A percentile compares a stretch with the other conserved stretches of the same genome.
These are phyloP conservation scores for Withania somnifera DNA, from an alignment of 305 asterid species.

Conservation along the genomic window DNA sequence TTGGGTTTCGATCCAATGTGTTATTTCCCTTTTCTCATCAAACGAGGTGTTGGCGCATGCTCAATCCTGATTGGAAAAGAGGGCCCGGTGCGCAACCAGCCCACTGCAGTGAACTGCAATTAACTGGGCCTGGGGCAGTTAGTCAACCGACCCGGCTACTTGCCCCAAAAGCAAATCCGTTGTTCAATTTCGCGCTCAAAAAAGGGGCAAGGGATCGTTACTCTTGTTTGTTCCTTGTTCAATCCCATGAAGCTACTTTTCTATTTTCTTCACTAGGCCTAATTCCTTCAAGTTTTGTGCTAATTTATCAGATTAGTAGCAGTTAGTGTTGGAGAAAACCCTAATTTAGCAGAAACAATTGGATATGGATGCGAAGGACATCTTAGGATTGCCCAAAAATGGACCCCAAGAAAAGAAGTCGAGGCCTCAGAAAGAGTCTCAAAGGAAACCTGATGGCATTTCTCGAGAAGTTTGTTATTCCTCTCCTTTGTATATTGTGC, in stretches of 20 bases:
- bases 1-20: no score
- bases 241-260: neutral
- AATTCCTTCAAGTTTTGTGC: neutral
- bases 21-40: neutral
- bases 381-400: conserved; percentile 78
- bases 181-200: conserved; percentile 5
- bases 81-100: neutral
- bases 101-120: neutral
- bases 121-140: neutral
- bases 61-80: neutral
- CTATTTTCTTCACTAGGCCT: neutral
- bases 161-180: neutral
- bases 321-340: neutral
- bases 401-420: conserved; percentile 61
- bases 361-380: conserved; percentile 95
- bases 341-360: neutral
- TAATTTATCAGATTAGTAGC: neutral
- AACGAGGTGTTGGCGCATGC: neutral
- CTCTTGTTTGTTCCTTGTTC: neutral
- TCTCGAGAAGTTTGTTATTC: conserved; percentile 63
- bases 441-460: conserved; percentile 96
- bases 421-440: conserved; percentile 86
- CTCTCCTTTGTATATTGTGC: neutral
- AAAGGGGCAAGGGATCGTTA: neutral
- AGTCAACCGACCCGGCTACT: neutral